A percentile compares a stretch with the other conserved stretches of the same genome.
Evolutionary conservation across 768 basidiomycete genomes (phyloP).

Genomic region (Lactarius hatsudake): DNA sequence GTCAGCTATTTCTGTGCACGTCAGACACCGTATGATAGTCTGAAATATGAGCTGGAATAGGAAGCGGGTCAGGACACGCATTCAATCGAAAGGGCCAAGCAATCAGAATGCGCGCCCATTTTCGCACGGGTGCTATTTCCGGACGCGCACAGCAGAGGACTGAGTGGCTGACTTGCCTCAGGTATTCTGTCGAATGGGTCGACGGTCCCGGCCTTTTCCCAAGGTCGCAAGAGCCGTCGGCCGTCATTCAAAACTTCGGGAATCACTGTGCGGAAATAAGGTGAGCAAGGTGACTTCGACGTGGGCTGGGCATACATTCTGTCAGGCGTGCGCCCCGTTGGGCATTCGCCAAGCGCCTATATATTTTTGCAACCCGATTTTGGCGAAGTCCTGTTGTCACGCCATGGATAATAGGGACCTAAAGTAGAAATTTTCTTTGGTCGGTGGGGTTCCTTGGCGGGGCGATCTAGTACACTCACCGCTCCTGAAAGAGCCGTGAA

Average conservation of each 20-base stretch:
- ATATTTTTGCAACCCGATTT: constrained; percentile 59
- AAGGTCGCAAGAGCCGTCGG: constrained; percentile 55
- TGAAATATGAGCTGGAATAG: constrained; percentile 58
- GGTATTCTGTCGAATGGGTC: constrained; percentile 75
- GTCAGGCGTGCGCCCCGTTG: constrained; percentile 62
- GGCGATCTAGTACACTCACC: constrained; percentile 40
- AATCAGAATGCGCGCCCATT: neutral
- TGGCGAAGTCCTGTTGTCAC: constrained; percentile 70
- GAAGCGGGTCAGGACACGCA: constrained; percentile 3
- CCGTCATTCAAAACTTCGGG: constrained; percentile 63
- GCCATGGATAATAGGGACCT: constrained; percentile 77
- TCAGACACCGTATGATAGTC: constrained; percentile 63
- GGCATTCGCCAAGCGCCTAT: constrained; percentile 63
- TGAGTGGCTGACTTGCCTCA: constrained; percentile 44
- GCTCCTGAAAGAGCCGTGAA: constrained; percentile 78
- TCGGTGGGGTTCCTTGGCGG: neutral
- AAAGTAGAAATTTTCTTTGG: constrained; percentile 16
- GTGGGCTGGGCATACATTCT: constrained; percentile 46
- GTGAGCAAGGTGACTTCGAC: constrained; percentile 15
- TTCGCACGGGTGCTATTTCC: constrained; percentile 11
- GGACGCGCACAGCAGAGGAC: neutral
- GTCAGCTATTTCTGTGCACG: constrained; percentile 67
- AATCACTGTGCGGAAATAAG: constrained; percentile 49
- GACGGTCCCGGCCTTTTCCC: constrained; percentile 61
- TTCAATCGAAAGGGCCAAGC: neutral